Base-by-base conservation (phyloP, 2,329 filamentous ascomycete genomes). In the Venturia nashicola region DNA sequence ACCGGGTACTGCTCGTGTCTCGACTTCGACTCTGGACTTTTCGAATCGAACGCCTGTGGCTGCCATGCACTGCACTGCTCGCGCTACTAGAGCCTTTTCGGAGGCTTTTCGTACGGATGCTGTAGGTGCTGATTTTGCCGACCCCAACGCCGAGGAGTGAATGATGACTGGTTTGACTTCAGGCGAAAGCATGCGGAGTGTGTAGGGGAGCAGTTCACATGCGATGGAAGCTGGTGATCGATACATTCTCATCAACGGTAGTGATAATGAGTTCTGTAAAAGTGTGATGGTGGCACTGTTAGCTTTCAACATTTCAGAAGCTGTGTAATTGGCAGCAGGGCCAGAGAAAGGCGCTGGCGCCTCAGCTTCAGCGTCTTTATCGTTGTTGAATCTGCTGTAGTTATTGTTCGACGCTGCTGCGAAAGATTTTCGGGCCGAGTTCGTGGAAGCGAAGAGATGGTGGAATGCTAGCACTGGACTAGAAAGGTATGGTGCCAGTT, bases 111-210 rank as follows among this genome's bases (percentile, higher is more conserved):
- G 85, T 1, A 99, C 93, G 68, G 90, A 95, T 0, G 93, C 93
- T 7, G 86, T 87, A 9, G 85, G 83, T 3, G 68, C 67, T 0
- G 72, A 72, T 48, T 71, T 74, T 16, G 61, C 73, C 54, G 74
- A 69, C 46, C 72, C 74, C 7, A 27, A 20, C 70, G 87, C 91
- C 0, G 89, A 89, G 3, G 85, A 86, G n/a, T 86, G 84, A 0
- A 97, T 85, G 9, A 97, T 83, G 3, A 97, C 90, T 0, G 94
- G 94, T 72, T 94, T 96, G 55, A 99, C 86, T 65, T 93, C 89
- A 0, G 94, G 94, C 0, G 90, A 88, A 23, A 99, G 80, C 73
- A 99, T 88, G 44, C 89, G 86, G 18, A 90, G 80, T 2, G 96
- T 82, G 72, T 91, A 96, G 0, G 94, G 94, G 42, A 97, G 78